Evolutionary conservation across 1,139 yeast genomes (phyloP), one percentile per base, ranked within the genome.

Genomic region (Diutina scorzettiae): DNA sequence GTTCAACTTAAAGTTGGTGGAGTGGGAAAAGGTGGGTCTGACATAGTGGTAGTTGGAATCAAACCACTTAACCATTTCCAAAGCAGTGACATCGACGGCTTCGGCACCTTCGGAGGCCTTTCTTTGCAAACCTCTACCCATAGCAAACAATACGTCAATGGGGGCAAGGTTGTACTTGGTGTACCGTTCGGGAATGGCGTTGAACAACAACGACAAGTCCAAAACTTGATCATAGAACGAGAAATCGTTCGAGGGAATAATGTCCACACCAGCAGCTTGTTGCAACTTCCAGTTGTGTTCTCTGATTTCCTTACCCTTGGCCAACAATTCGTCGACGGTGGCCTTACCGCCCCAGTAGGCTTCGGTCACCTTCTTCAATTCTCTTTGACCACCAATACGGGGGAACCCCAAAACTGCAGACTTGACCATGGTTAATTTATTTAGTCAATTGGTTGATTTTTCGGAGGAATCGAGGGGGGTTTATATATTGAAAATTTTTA

Each of bases 121-220:
- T 72, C 93, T 85, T 76, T 93, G 98, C 65, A 91, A 78, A 80
- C 98, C 98, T 79, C 98, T 87, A 69, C 97, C 98, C 98, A 91
- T 93, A 60, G 98, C 98, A 64, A 91, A 91, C 60, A 85, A 72
- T 51, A 87, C 86, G 68, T 91, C 98, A 57, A 91, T 75, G 64
- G 89, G 81, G 51, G 89, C 79, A 63, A 91, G 78, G 59, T 82
- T 78, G 71, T 75, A 85, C 76, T 91, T 84, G 69, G 89, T 73
- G 82, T 91, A 91, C 71, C 97, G 83, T 57, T 85, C 94, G 62
- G 98, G 98, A 62, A 91, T 78, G 54, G 81, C 96, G 61, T 91
- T 91, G 81, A 91, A 87, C 61, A 91, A 73, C 53, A 86, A 69
- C 45, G 97, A 86, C 60, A 85, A 75, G 65, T 91, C 98, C 60